Evolutionary conservation across 805 yeast species (phyloP), one percentile per base, ranked within the genome.

Genomic region (Yarrowia divulgata): DNA sequence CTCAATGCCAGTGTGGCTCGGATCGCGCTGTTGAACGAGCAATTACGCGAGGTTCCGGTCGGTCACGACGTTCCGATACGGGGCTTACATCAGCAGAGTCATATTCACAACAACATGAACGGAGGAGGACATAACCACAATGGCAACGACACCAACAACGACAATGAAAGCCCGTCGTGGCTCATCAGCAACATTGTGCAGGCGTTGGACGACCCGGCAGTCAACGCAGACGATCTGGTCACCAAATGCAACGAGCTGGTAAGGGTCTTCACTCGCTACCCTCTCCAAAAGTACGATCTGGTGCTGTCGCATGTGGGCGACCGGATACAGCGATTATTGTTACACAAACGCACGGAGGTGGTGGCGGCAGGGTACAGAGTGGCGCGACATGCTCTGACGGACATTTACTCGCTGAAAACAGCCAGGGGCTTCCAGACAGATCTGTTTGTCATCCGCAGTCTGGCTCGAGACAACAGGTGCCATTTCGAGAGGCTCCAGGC

Each of bases 401-500:
- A 85, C 70, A 75, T 81, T 14, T 84, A 84, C 8, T 85, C 93
- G 1, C 75, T 91, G 7, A 77, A 79, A n/a, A 77, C 82, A 2
- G 79, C 93, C 71, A 79, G 86, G 9, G 81, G 82, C 14, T 78
- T 86, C 42, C 85, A 87, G 69, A 75, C 91, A 5, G 91, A 91
- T 69, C 82, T 85, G 1, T 86, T 88, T 71, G 76, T 92, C 7
- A 85, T 90, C 1, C 81, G 87, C 16, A 83, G 96, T 0, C 78
- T 94, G 42, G 83, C 90, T 0, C 87, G 87, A 64, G 88, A 87
- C 29, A 79, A 83, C 45, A 77, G 85, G 2, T 78, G 75, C 69
- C 83, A 86, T 32, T 77, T 86, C 1, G 97, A 93, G 74, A 84
- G 93, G 70, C 88, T 87, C 58, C 92, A 93, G 74, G 95, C 96